A percentile compares a stretch with the other conserved stretches of the same genome.
phyloP scores from a whole-genome alignment of 805 yeast genomes.

The Zygoascus tannicola region DNA sequence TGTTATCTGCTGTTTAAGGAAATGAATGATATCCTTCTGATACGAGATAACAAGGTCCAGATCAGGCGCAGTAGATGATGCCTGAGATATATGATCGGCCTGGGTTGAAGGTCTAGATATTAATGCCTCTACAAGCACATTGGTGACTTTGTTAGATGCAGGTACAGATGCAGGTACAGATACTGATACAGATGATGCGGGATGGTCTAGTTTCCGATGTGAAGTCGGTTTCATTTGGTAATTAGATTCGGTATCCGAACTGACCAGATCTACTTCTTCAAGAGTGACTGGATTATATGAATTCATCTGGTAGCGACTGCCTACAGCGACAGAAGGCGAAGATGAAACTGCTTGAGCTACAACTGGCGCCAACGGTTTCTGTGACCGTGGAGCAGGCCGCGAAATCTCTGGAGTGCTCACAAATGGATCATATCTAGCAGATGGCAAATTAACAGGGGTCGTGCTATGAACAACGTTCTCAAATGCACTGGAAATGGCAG shows the following conservation, averaged over 20 bases:
- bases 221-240: too few relatives aligned
- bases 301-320: not conserved
- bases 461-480: not conserved
- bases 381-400: not conserved
- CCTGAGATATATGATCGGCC: too few relatives aligned
- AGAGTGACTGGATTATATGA: not conserved
- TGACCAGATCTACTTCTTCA: constrained; percentile 1
- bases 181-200: too few relatives aligned
- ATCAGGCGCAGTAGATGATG: too few relatives aligned
- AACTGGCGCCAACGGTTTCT: not conserved
- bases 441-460: not conserved
- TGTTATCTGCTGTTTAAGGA: constrained; percentile 1
- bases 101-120: too few relatives aligned
- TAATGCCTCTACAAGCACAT: too few relatives aligned
- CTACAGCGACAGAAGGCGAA: not conserved
- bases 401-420: not conserved
- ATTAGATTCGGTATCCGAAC: too few relatives aligned
- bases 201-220: too few relatives aligned
- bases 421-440: not conserved
- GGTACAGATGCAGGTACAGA: too few relatives aligned
- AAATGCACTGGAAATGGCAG: not conserved
- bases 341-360: not conserved
- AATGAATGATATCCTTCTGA: not conserved
- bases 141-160: too few relatives aligned
- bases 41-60: not conserved